Evolutionary conservation across 1,139 yeast species (phyloP).

Genomic region (Debaryomycetaceae sp.): DNA sequence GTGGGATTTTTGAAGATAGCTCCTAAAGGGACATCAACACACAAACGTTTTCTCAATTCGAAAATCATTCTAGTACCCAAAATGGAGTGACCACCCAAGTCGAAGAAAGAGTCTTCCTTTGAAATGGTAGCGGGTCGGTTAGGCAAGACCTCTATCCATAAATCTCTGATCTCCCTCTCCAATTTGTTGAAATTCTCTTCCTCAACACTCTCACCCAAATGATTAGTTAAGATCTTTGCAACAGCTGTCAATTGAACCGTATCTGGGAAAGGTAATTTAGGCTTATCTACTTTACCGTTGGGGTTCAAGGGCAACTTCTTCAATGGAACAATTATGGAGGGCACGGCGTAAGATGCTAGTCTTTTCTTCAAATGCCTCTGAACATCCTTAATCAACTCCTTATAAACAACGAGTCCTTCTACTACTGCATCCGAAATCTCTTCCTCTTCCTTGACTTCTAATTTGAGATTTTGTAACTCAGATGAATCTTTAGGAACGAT

Average conservation of each 20-base stretch:
- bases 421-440: conserved; percentile 64
- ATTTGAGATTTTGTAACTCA: conserved; percentile 52
- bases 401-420: conserved; percentile 71
- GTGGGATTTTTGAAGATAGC: conserved; percentile 88
- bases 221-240: conserved; percentile 35
- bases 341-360: conserved; percentile 90
- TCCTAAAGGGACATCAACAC: conserved; percentile 84
- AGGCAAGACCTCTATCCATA: conserved; percentile 87
- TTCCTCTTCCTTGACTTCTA: conserved; percentile 36
- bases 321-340: conserved; percentile 86
- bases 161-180: conserved; percentile 67
- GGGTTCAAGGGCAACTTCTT: conserved; percentile 89
- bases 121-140: conserved; percentile 74
- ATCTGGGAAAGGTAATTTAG: conserved; percentile 93
- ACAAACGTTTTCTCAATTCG: conserved; percentile 73
- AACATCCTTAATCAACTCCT: conserved; percentile 75
- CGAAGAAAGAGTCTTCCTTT: conserved; percentile 88
- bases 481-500: conserved; percentile 77
- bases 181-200: conserved; percentile 52
- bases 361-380: conserved; percentile 80
- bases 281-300: conserved; percentile 97
- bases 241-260: conserved; percentile 77
- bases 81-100: conserved; percentile 96
- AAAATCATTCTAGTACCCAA: conserved; percentile 96
- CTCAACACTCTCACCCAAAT: conserved; percentile 33